A percentile compares a stretch with the other conserved stretches of the same genome.
Evolutionary conservation across 257 asterid species (phyloP).

Genomic region (Jacaranda copaia): DNA sequence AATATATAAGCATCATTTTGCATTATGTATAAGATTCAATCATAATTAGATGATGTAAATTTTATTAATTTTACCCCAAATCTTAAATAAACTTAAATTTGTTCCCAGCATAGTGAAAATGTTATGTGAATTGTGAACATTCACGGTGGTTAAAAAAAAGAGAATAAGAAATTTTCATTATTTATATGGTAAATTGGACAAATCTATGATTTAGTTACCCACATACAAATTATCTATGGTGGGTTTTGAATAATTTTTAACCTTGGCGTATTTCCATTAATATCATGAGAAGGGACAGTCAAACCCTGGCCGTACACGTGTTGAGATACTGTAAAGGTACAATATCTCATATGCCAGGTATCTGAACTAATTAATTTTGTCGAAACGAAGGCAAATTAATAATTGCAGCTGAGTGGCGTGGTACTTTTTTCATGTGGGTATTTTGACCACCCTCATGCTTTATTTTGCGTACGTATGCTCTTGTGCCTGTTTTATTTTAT

Average conservation of each 20-base stretch:
- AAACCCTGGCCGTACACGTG: slow-evolving; percentile 60
- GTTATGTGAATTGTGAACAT: no score
- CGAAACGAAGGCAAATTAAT: slow-evolving; percentile 30
- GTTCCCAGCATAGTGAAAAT: no score
- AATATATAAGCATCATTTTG: no score
- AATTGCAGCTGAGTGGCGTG: slow-evolving; percentile 40
- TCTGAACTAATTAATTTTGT: slow-evolving; percentile 41
- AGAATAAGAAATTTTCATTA: no score
- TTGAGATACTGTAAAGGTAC: slow-evolving; percentile 36
- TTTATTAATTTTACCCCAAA: no score
- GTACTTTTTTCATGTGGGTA: slow-evolving; percentile 44
- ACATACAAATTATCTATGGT: no score
- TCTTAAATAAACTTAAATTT: no score
- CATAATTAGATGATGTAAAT: no score
- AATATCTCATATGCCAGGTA: slow-evolving; percentile 39
- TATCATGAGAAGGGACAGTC: slow-evolving; percentile 8
- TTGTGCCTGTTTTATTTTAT: slow-evolving; percentile 27
- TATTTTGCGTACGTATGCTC: slow-evolving; percentile 37
- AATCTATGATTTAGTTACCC: no score
- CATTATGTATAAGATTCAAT: no score
- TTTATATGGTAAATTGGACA: no score
- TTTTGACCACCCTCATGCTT: slow-evolving; percentile 50
- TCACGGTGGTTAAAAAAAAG: no score
- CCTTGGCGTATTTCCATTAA: background rate
- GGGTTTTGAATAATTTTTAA: background rate